A percentile compares a stretch with the other conserved stretches of the same genome.
Evolutionary conservation across 306 rosid species (phyloP).

Genomic region (Dicorynia guianensis): DNA sequence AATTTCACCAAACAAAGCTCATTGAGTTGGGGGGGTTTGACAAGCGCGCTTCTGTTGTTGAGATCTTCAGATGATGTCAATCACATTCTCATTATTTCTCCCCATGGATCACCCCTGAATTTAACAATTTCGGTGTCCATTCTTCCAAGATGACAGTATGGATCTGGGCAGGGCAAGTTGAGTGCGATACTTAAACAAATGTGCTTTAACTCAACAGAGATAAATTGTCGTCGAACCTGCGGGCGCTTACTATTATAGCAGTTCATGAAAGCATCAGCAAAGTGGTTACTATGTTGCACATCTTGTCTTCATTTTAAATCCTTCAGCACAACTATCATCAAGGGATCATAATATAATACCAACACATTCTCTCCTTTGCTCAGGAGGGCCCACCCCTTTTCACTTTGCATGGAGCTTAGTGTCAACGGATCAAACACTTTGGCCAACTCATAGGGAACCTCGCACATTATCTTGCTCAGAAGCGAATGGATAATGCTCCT

Average conservation of each 20-base stretch:
- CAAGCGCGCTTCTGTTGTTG: no score
- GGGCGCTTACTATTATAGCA: not conserved
- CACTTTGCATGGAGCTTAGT: conserved; percentile 41
- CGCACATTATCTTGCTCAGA: not conserved
- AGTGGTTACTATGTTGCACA: no score
- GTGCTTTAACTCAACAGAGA: not conserved
- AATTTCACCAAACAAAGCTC: no score
- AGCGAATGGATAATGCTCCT: conserved; percentile 24
- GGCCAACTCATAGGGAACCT: not conserved
- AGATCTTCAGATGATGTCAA: no score
- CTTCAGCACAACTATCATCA: conserved; percentile 38
- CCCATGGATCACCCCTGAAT: not conserved
- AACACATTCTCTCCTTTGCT: conserved; percentile 42
- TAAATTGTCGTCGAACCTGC: not conserved
- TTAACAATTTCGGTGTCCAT: not conserved
- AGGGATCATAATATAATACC: conserved; percentile 16
- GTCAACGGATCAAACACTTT: conserved; percentile 27
- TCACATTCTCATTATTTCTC: no score
- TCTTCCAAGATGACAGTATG: not conserved
- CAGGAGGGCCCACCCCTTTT: conserved; percentile 47
- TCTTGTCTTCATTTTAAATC: conserved; percentile 48
- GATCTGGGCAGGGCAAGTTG: not conserved
- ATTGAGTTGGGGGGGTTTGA: no score
- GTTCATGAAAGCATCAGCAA: not conserved
- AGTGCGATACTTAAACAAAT: not conserved